Base-by-base conservation (phyloP, 306 rosid genomes). In the Corylus americana region DNA sequence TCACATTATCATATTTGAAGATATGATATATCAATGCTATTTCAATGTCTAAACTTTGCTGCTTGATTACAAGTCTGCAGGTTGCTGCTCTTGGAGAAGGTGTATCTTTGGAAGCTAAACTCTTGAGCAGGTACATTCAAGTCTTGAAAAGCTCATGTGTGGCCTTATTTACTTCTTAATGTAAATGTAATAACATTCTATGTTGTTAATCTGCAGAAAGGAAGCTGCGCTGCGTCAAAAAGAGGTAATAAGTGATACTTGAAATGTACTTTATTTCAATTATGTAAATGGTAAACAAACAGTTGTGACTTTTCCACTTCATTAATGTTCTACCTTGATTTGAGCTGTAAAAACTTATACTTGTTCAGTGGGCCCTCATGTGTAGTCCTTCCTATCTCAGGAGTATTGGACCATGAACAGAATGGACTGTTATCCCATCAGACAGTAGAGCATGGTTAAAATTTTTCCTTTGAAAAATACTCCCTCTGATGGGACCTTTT, bases 61-160 rank as follows among this genome's bases (percentile, higher is more conserved):
- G 57, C 67, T 77, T 72, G 55, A 77, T 58, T 83, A 53, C 16
- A 69, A 81, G 75, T 73, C 77, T 81, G 82, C 81, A 94, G 98
- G 97, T 94, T 88, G 91, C 97, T 82, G 85, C 97, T 25, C 93
- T 92, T 42, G 98, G 93, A 69, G 97, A 94, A 87, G 98, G 97
- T 77, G 92, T 90, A 79, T 94, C 98, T 72, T 89, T 94, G 91
- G 98, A 94, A 86, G 98, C 98, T 79, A 94, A 94, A 88, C 97
- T 94, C 79, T 83, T 94, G 89, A 92, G 98, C 97, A 91, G 98
- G 98, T 90, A 74, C 79, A 83, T 85, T 82, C 31, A 70, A 84
- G 69, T 70, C 80, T 39, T 78, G 74, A 62, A 68, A 45, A 61
- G 55, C 82, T 87, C 79, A 66, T 45, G 71, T 73, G 67, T 70